phyloP scores from a whole-genome alignment of 208 protist genomes.

The Acanthamoeba quina region DNA sequence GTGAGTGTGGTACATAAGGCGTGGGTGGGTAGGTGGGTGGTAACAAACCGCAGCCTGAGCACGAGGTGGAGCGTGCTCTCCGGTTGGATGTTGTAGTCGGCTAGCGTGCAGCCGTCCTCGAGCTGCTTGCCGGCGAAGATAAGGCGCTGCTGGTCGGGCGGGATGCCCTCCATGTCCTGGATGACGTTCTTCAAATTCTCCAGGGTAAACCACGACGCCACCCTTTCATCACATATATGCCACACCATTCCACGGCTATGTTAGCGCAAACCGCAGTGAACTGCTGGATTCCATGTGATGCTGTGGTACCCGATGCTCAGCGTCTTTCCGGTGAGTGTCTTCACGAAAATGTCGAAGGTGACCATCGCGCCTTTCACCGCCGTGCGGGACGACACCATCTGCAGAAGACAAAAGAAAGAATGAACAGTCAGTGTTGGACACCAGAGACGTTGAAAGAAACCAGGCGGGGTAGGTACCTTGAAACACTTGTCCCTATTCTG shows the following conservation, averaged over 20 bases:
- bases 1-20: too few relatives aligned
- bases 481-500: not conserved
- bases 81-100: conserved; percentile 91
- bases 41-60: conserved; percentile 34
- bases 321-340: conserved; percentile 81
- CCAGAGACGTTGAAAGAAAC: not conserved
- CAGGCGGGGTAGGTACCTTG: not conserved
- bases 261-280: not conserved
- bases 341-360: conserved; percentile 78
- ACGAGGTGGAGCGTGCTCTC: conserved; percentile 88
- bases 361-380: not conserved
- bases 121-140: conserved; percentile 97
- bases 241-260: not conserved
- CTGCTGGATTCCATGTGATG: too few relatives aligned
- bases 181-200: conserved; percentile 90
- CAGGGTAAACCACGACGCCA: not conserved
- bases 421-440: not conserved
- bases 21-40: too few relatives aligned
- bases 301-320: conserved; percentile 19
- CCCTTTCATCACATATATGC: not conserved
- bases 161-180: conserved; percentile 94
- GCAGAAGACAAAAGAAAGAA: not conserved
- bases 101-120: conserved; percentile 94
- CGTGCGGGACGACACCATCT: conserved; percentile 17
- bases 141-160: conserved; percentile 95